Conservation (phyloP, 805 yeast genomes). For the Candida argentea region DNA sequence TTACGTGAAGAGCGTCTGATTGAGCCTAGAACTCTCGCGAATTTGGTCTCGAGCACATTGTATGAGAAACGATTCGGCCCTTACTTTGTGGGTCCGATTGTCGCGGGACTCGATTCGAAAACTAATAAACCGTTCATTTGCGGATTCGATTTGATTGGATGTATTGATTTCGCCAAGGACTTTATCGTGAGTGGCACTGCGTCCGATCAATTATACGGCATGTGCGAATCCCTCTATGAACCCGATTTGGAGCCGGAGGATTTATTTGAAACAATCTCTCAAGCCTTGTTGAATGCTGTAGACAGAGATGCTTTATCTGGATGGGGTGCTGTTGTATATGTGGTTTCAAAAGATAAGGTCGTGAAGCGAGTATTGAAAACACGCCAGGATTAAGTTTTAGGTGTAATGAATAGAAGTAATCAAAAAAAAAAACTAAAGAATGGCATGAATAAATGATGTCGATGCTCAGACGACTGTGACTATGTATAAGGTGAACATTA, state of each 20-base stretch:
- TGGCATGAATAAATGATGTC: too few species aligned
- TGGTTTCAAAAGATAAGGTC: constrained; percentile 87
- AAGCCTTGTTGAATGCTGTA: constrained; percentile 85
- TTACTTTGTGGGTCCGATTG: constrained; percentile 92
- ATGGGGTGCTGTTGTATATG: constrained; percentile 95
- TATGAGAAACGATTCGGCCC: constrained; percentile 94
- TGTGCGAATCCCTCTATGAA: constrained; percentile 96
- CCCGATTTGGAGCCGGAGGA: constrained; percentile 92
- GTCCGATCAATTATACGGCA: constrained; percentile 92
- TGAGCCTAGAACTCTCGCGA: constrained; percentile 91
- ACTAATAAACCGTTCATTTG: constrained; percentile 83
- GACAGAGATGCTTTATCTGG: constrained; percentile 97
- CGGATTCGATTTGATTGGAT: constrained; percentile 93
- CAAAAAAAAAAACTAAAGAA: background rate
- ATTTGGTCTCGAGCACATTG: constrained; percentile 79
- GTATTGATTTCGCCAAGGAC: constrained; percentile 91
- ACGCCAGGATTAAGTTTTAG: constrained; percentile 68
- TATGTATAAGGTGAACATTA: background rate
- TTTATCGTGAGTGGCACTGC: constrained; percentile 96
- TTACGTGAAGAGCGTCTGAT: constrained; percentile 84
- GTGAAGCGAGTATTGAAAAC: constrained; percentile 81
- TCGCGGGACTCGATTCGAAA: constrained; percentile 85
- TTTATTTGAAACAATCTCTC: constrained; percentile 89
- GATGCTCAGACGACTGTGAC: too few species aligned
- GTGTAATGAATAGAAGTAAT: too few species aligned